Percentiles rank a stretch among this genome's conserved stretches.
These are phyloP conservation scores for Periconia digitata DNA, from an alignment of 2,329 filamentous ascomycete genomes.

Conservation along the genomic window DNA sequence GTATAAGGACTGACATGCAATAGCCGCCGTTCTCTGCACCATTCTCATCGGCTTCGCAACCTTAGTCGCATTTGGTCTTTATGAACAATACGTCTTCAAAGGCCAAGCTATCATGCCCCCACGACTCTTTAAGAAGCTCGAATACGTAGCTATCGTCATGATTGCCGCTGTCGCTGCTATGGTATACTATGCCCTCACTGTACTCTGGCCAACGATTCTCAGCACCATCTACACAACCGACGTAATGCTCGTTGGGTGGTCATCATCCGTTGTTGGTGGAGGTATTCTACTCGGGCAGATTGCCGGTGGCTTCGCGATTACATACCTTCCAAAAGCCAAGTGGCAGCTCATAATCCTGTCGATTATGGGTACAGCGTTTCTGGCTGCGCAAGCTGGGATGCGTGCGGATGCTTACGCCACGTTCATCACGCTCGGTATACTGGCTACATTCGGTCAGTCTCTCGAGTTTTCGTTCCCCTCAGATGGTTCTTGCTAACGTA, in stretches of 20 bases:
- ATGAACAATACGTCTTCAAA: conserved; percentile 32
- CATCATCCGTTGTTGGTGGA: conserved; percentile 35
- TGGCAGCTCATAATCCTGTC: conserved; percentile 34
- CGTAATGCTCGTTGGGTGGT: conserved; percentile 30
- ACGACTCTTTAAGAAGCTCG: conserved; percentile 35
- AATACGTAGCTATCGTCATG: conserved; percentile 26
- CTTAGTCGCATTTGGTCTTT: conserved; percentile 19
- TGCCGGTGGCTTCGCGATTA: conserved; percentile 32
- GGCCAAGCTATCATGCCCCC: conserved; percentile 35
- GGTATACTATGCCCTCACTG: conserved; percentile 36
- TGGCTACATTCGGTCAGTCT: conserved; percentile 7
- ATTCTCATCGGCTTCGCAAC: conserved; percentile 26
- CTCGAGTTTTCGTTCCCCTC: neutral
- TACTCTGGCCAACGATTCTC: conserved; percentile 37
- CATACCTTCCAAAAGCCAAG: conserved; percentile 32
- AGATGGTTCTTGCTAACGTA: conserved; percentile 10
- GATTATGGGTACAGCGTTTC: conserved; percentile 25
- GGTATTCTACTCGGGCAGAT: conserved; percentile 35
- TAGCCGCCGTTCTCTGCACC: conserved; percentile 22
- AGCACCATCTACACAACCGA: conserved; percentile 30
- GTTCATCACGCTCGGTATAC: conserved; percentile 10
- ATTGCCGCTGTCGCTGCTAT: conserved; percentile 31
- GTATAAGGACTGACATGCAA: neutral
- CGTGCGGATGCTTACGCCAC: conserved; percentile 4
- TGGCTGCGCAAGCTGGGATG: conserved; percentile 19